Evolutionary conservation across 352 stramenopile species (phyloP).

Genomic region (Blastocystis sp.): DNA sequence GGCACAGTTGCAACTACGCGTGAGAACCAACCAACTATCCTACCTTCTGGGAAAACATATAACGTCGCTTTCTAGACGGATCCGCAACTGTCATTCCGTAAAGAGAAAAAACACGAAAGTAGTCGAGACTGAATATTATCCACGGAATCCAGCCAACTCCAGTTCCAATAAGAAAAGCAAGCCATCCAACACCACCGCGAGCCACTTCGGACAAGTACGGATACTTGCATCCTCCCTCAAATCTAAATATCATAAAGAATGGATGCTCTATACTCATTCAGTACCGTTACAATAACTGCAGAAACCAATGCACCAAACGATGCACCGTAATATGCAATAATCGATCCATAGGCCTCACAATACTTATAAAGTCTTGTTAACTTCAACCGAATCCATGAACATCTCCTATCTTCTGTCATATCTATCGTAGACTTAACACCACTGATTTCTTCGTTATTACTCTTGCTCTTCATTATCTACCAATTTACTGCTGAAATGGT

Average conservation of each 20-base stretch:
- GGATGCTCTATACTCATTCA: neutral
- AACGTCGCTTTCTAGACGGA: neutral
- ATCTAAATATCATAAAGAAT: neutral
- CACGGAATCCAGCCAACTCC: constrained; percentile 29
- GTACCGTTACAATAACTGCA: neutral
- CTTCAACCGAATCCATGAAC: neutral
- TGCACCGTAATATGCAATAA: constrained; percentile 45
- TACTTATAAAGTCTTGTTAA: neutral
- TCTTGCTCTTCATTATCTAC: neutral
- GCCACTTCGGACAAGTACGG: constrained; percentile 47
- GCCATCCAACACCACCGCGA: constrained; percentile 1
- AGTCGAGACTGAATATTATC: constrained; percentile 21
- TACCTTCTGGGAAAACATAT: neutral
- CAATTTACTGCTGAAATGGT: too few relatives aligned
- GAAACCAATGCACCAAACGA: neutral
- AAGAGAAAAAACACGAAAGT: constrained; percentile 6
- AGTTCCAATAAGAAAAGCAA: constrained; percentile 38
- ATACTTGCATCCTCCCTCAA: constrained; percentile 57
- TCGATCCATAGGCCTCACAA: constrained; percentile 31
- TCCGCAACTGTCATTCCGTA: neutral
- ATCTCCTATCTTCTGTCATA: neutral
- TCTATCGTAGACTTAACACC: neutral
- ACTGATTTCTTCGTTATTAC: neutral
- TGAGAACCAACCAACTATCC: neutral
- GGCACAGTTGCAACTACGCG: neutral